Evolutionary conservation across 2,329 filamentous ascomycete genomes (phyloP).

Genomic region (Fusarium virguliforme): DNA sequence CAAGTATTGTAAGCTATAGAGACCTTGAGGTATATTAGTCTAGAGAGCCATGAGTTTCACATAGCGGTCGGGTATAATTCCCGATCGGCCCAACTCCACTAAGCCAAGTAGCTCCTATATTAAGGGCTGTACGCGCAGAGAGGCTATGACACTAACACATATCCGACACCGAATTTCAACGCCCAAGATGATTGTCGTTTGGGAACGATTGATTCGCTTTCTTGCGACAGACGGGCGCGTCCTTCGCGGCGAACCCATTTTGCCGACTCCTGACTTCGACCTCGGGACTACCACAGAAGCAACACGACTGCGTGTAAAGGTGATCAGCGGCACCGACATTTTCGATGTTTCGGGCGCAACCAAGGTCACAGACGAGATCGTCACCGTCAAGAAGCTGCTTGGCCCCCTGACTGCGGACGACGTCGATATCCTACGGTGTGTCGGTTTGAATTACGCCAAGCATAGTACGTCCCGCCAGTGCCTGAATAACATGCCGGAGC

Average conservation of each 20-base stretch:
- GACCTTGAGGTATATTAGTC: too few relatives aligned
- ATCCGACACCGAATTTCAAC: too few relatives aligned
- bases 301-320: conserved; percentile 66
- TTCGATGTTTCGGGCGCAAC: conserved; percentile 65
- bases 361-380: conserved; percentile 68
- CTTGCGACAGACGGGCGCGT: conserved; percentile 66
- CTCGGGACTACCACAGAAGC: conserved; percentile 61
- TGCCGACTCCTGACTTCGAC: conserved; percentile 63
- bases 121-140: too few relatives aligned
- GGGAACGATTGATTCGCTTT: conserved; percentile 71
- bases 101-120: too few relatives aligned
- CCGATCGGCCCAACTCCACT: too few relatives aligned
- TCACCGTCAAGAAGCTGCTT: conserved; percentile 68
- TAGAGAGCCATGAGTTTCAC: too few relatives aligned
- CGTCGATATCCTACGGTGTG: conserved; percentile 71
- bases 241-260: conserved; percentile 68
- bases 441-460: conserved; percentile 73
- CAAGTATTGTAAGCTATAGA: too few relatives aligned
- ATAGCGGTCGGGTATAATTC: too few relatives aligned
- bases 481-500: conserved; percentile 8
- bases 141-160: too few relatives aligned
- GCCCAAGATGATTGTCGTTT: conserved; percentile 56
- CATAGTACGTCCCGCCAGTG: conserved; percentile 60
- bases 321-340: conserved; percentile 67
- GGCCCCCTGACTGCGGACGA: conserved; percentile 67